These are phyloP conservation scores for Daldinia decipiens DNA, from an alignment of 495 filamentous ascomycete species.

Conservation along the genomic window DNA sequence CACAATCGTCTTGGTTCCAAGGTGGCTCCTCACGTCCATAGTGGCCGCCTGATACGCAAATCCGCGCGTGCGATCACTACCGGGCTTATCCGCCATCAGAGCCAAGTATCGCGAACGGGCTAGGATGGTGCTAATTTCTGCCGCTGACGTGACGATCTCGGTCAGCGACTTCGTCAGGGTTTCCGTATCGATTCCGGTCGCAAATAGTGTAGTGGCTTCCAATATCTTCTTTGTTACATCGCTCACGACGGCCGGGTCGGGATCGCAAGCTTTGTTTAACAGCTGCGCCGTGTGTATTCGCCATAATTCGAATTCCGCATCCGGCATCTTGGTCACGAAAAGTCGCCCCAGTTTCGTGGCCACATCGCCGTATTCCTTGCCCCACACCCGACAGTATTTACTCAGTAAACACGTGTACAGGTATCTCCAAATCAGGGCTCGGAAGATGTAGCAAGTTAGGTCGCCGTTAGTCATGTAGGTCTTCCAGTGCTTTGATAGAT, in stretches of 20 bases:
- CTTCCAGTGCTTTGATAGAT: constrained; percentile 44
- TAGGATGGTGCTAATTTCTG: constrained; percentile 35
- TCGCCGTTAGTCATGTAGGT: constrained; percentile 32
- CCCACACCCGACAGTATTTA: constrained; percentile 42
- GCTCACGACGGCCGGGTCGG: constrained; percentile 18
- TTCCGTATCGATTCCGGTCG: constrained; percentile 18
- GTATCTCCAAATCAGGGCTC: constrained; percentile 46
- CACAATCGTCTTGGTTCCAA: constrained; percentile 25
- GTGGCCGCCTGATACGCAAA: constrained; percentile 29
- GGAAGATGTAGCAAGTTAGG: constrained; percentile 42
- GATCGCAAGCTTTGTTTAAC: constrained; percentile 21
- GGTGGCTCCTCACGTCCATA: constrained; percentile 41
- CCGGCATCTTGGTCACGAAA: constrained; percentile 20
- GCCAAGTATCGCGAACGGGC: constrained; percentile 22
- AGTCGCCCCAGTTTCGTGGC: constrained; percentile 16
- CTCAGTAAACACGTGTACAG: constrained; percentile 34
- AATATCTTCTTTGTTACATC: constrained; percentile 26
- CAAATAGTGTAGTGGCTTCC: constrained; percentile 20
- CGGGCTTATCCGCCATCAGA: constrained; percentile 44
- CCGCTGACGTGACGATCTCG: constrained; percentile 33
- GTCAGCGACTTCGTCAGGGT: constrained; percentile 13
- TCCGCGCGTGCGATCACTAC: constrained; percentile 35
- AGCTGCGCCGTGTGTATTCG: constrained; percentile 39
- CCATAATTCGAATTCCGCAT: constrained; percentile 33
- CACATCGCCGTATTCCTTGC: constrained; percentile 32